Conservation (phyloP, 352 stramenopile genomes). For the Phytophthora brassicae region DNA sequence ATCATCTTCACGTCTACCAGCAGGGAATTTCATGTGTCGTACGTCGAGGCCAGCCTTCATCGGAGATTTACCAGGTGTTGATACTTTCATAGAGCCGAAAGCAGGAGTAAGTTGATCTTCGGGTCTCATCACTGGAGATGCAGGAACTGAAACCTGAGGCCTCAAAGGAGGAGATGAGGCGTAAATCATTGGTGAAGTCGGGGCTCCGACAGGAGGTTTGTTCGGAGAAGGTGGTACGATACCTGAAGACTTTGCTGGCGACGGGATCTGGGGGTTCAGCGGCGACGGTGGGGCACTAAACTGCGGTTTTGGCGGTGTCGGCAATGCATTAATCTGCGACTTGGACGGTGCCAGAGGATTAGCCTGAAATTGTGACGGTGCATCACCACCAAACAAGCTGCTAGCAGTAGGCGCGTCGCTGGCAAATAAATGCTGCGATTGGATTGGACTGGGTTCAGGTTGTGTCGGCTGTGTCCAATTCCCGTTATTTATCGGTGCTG, state of each 20-base stretch:
- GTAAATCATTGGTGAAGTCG: constrained; percentile 11
- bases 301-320: background rate
- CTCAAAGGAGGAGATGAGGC: constrained; percentile 10
- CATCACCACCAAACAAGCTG: constrained; percentile 37
- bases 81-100: constrained; percentile 26
- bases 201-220: constrained; percentile 7
- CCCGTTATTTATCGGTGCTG: constrained; percentile 23
- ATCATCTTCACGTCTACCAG: constrained; percentile 34
- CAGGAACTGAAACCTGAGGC: constrained; percentile 15
- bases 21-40: constrained; percentile 28
- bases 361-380: constrained; percentile 9
- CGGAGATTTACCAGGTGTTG: constrained; percentile 18
- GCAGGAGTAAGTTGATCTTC: constrained; percentile 22
- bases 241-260: constrained; percentile 5
- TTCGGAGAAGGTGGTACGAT: constrained; percentile 2
- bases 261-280: constrained; percentile 10
- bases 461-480: constrained; percentile 14
- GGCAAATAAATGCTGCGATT: constrained; percentile 41
- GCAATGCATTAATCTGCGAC: background rate
- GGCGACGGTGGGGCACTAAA: background rate
- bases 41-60: constrained; percentile 25
- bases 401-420: constrained; percentile 31
- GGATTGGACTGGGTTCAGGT: constrained; percentile 17
- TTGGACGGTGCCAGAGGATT: background rate
- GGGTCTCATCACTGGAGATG: constrained; percentile 20